Percentiles rank a stretch among this genome's conserved stretches.
Evolutionary conservation across 2,329 filamentous ascomycete species (phyloP).

Genomic region (Huntiella moniliformis): DNA sequence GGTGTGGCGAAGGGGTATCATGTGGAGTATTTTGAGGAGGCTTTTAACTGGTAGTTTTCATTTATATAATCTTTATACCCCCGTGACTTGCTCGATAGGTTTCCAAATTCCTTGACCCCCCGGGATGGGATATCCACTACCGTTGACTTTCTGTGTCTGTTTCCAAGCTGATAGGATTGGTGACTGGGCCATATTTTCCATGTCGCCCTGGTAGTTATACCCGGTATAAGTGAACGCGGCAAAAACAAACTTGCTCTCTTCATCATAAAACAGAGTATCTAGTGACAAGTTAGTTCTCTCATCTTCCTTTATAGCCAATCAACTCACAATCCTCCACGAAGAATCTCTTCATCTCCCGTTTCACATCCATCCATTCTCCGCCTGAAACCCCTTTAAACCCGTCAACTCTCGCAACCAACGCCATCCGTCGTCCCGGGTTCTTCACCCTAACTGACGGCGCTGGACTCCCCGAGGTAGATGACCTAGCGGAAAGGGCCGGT

Average conservation of each 20-base stretch:
- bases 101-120: slow-evolving; percentile 6
- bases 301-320: background rate
- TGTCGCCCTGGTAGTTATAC: slow-evolving; percentile 51
- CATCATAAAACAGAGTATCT: slow-evolving; percentile 60
- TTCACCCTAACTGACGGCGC: too few species aligned
- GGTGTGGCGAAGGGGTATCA: slow-evolving; percentile 16
- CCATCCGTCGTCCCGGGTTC: too few species aligned
- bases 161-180: slow-evolving; percentile 31
- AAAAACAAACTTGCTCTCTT: slow-evolving; percentile 44
- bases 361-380: slow-evolving; percentile 58
- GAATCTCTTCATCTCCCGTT: slow-evolving; percentile 56
- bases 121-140: background rate
- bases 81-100: slow-evolving; percentile 3
- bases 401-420: slow-evolving; percentile 20
- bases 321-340: slow-evolving; percentile 53
- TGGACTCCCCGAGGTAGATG: too few species aligned
- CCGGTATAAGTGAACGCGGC: slow-evolving; percentile 66
- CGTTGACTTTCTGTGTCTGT: too few species aligned
- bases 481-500: too few species aligned
- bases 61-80: background rate
- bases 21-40: slow-evolving; percentile 26
- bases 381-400: slow-evolving; percentile 60
- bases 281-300: background rate
- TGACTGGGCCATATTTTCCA: slow-evolving; percentile 57
- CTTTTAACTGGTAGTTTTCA: slow-evolving; percentile 22